These are phyloP conservation scores for Alternaria sp. DNA, from an alignment of 2,329 filamentous ascomycete genomes.

Conservation along the genomic window DNA sequence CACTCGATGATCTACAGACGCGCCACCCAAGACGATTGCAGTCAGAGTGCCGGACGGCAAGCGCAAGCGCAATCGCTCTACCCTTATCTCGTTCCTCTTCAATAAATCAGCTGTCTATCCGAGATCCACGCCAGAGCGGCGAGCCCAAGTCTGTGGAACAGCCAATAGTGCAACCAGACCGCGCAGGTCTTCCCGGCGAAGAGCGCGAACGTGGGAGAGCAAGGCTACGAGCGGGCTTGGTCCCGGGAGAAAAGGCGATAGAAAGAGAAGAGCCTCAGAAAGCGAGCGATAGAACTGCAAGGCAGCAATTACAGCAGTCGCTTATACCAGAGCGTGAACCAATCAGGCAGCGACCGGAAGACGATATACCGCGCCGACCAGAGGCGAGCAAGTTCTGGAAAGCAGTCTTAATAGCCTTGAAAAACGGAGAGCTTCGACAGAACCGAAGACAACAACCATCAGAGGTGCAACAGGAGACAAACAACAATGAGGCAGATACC, in stretches of 20 bases:
- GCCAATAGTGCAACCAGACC: neutral
- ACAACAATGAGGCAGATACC: neutral
- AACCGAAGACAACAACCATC: neutral
- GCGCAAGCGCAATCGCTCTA: neutral
- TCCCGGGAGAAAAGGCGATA: neutral
- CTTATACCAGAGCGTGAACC: neutral
- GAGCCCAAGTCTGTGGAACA: neutral
- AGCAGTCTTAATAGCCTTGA: neutral
- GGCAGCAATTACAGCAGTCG: neutral
- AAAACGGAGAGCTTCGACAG: neutral
- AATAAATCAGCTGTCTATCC: neutral
- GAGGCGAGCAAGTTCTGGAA: neutral
- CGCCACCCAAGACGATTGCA: neutral
- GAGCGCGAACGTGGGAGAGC: neutral
- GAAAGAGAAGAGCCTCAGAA: neutral
- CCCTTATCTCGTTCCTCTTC: neutral
- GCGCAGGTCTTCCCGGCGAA: neutral
- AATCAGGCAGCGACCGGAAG: neutral
- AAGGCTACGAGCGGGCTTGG: neutral
- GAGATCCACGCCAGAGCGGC: neutral
- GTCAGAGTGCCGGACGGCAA: neutral
- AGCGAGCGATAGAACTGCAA: neutral
- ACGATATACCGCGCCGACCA: neutral
- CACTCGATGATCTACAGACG: neutral
- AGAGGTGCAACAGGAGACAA: neutral